Conservation (phyloP, 192 early-diverging fungal species). For the Thoreauomyces humboldtii region DNA sequence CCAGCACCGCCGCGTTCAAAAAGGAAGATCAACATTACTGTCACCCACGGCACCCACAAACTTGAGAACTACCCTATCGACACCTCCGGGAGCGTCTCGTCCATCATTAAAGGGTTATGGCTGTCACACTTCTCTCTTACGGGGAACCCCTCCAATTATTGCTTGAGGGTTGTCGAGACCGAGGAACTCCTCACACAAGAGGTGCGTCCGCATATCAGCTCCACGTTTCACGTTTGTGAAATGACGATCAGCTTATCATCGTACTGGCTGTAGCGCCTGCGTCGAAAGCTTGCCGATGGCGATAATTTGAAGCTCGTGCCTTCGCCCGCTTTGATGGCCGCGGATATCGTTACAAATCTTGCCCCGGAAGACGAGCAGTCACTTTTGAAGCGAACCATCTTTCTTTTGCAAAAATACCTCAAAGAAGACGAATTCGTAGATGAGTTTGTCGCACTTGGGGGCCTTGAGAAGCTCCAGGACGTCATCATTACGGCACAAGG, state of each 20-base stretch:
- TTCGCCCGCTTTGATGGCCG: constrained; percentile 30
- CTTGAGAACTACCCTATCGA: constrained; percentile 15
- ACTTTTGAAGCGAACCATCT: constrained; percentile 56
- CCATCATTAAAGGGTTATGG: constrained; percentile 21
- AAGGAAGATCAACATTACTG: neutral
- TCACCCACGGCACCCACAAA: constrained; percentile 12
- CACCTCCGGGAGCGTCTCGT: neutral
- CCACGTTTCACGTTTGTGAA: neutral
- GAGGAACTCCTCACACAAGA: constrained; percentile 37
- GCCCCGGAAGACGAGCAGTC: constrained; percentile 49
- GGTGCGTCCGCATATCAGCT: constrained; percentile 24
- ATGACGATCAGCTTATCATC: neutral
- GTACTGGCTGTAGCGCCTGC: constrained; percentile 11
- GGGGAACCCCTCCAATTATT: constrained; percentile 11
- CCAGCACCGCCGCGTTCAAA: neutral
- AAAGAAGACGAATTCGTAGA: constrained; percentile 66
- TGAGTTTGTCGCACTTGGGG: constrained; percentile 58
- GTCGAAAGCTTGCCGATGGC: constrained; percentile 24
- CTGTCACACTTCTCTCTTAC: constrained; percentile 11
- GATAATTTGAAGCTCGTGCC: constrained; percentile 23
- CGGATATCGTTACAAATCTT: constrained; percentile 18
- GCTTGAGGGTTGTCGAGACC: constrained; percentile 28
- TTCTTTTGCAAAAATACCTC: constrained; percentile 61
- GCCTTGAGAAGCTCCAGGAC: constrained; percentile 56
- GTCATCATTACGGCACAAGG: constrained; percentile 56